phyloP scores from a whole-genome alignment of 2,329 filamentous ascomycete genomes.

The Exutisphaerella laricina region DNA sequence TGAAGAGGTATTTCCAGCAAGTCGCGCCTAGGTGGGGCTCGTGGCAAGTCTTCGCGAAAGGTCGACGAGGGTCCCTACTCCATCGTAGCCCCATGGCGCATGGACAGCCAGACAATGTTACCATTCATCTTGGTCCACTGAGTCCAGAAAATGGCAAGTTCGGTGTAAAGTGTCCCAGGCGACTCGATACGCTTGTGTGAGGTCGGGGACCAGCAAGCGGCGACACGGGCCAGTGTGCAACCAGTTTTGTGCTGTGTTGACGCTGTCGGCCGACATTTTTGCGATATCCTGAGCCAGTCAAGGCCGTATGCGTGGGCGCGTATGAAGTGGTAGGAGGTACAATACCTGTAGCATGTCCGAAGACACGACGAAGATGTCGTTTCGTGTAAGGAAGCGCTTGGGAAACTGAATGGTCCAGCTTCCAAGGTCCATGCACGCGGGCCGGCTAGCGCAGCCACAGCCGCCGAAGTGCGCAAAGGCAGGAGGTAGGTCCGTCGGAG shows the following conservation, averaged over 20 bases:
- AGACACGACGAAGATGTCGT: no score
- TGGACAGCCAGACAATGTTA: conserved; percentile 11
- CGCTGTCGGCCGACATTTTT: conserved; percentile 3
- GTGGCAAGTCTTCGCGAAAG: conserved; percentile 14
- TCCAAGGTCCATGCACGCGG: no score
- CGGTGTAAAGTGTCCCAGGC: conserved; percentile 15
- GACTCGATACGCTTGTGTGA: conserved; percentile 20
- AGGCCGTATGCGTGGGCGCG: conserved; percentile 12
- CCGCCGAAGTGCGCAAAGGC: no score
- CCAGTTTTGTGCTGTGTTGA: conserved; percentile 5
- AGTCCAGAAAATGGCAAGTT: conserved; percentile 11
- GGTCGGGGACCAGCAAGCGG: conserved; percentile 11
- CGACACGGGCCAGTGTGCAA: conserved; percentile 10
- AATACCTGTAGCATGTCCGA: conserved; percentile 14
- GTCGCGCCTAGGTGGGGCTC: conserved; percentile 14
- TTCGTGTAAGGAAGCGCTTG: no score
- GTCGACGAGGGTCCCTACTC: conserved; percentile 1
- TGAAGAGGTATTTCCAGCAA: conserved; percentile 7
- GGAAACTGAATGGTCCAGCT: no score
- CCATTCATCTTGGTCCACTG: conserved; percentile 2
- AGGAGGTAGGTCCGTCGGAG: no score
- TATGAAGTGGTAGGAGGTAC: conserved; percentile 16
- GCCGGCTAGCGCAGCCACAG: no score
- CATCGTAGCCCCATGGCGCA: conserved; percentile 15
- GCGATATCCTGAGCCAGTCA: conserved; percentile 13